Evolutionary conservation across 2,329 filamentous ascomycete species (phyloP).

Genomic region (Diaporthe longicolla): DNA sequence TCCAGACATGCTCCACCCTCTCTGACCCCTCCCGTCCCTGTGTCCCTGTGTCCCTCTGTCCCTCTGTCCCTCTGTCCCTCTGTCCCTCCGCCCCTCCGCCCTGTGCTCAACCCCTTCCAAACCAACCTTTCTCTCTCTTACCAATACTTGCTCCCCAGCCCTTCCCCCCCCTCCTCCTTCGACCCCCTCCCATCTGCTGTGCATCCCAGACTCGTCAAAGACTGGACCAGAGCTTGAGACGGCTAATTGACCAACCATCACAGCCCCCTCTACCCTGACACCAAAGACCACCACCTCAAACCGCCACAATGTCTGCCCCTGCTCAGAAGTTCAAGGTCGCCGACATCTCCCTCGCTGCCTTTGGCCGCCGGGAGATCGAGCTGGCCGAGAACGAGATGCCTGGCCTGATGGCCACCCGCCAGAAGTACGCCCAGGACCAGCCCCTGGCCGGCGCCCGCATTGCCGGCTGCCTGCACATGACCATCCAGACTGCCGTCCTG

Average conservation of each 20-base stretch:
- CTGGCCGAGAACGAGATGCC: conserved; percentile 98
- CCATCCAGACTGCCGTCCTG: conserved; percentile 98
- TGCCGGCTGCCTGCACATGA: conserved; percentile 99
- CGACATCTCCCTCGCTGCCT: conserved; percentile 96
- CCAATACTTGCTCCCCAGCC: not conserved
- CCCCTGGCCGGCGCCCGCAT: conserved; percentile 95
- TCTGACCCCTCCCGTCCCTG: conserved; percentile 38
- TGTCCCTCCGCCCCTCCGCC: no score
- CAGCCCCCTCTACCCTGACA: not conserved
- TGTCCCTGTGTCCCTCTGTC: conserved; percentile 19
- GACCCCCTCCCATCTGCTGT: no score
- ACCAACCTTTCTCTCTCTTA: no score
- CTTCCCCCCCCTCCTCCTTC: no score
- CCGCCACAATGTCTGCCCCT: conserved; percentile 76
- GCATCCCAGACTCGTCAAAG: not conserved
- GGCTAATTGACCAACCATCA: conserved; percentile 36
- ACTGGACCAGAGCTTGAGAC: conserved; percentile 29
- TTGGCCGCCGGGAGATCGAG: conserved; percentile 99
- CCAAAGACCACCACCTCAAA: not conserved
- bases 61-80: no score
- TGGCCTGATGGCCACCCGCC: conserved; percentile 94
- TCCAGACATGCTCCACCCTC: conserved; percentile 7
- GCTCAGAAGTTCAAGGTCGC: conserved; percentile 98
- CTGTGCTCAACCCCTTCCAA: no score
- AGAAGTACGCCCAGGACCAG: conserved; percentile 93